Base-by-base conservation (phyloP, 345 rosid species). In the Gynandropsis gynandra region DNA sequence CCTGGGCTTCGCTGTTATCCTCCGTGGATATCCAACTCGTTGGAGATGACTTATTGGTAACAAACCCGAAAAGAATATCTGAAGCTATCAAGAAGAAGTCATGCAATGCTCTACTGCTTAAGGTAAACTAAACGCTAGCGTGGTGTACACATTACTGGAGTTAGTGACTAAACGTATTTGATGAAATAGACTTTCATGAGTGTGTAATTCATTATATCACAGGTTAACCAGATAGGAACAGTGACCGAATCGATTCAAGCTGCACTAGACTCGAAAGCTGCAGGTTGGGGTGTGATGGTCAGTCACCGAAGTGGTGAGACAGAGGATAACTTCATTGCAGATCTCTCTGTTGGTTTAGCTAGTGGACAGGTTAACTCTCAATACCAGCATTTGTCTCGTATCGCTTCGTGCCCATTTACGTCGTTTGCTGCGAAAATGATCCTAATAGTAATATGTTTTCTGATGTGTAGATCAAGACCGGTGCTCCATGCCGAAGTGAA, bases 201-300 rank as follows among this genome's bases (percentile, higher is more conserved):
- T 33, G 16, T 55, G 32, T 40, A 9, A 24, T 36, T 36, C 47
- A n/a, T 63, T 17, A 29, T 42, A 43, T 43, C 61, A 41, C 87
- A 88, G 97, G 99, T 88, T 60, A 93, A 88, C 80, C 97, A 93
- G 79, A 88, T 93, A 14, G 99, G 99, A 45, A 74, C 95, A 21
- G 95, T 93, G 60, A 93, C 90, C 0, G 99, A 85, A 63, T 93
- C 99, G 44, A 81, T 93, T 56, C 84, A 76, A 80, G 87, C 99
- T 14, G 99, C 95, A 40, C 77, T 82, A 11, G 95, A 93, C 80
- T 81, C 99, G 0, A 93, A 93, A 73, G 89, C 94, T 69, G 97
- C 99, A 13, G 97, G 99, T 7, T 93, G 99, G 99, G 99, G 99
- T 49, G 87, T 93, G 44, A 88, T 88, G 97, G 95, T 85, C 62